Base-by-base conservation (phyloP, 352 stramenopile genomes). In the Pythium sp. region DNA sequence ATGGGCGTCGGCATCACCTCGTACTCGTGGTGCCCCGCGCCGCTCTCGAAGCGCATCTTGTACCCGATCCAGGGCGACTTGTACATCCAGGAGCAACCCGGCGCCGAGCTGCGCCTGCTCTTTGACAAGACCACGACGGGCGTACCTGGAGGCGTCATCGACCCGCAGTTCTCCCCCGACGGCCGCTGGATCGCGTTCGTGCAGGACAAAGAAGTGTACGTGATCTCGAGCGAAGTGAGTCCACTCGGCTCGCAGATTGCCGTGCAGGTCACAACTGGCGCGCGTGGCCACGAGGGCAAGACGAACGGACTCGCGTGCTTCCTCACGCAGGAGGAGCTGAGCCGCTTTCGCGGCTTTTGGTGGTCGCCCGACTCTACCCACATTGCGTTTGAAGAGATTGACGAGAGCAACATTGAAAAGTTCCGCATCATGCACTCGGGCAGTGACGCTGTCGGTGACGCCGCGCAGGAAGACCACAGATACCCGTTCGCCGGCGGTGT, bases 221-320 rank as follows among this genome's bases (percentile, higher is more conserved):
- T 98, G 11, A 77, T 97, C 26, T 65, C 82, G 18, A 92, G 82
- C 62, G 78, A 79, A 41, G 73, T 86, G 7, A 55, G 58, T 4
- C 47, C 73, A 20, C 55, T 69, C 8, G 73, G 77, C 1, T 65
- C 78, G n/a, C 80, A 84, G 54, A 68, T 73, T 32, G 83, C 86
- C 0, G 71, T 86, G 18, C 86, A 95, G 65, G 72, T 97, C 68
- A 96, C 87, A 2, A 81, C 71, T 1, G 92, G 91, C 20, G 93
- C 90, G 22, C 73, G 89, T 62, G 81, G 74, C 55, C 62, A 84
- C 28, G 77, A 79, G 8, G 89, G 90, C 30, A 86, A 90, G 54
- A 97, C 86, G 28, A 95, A 99, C 77, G 97, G 97, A 2, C 69
- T 99, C 14, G 97, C 97, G n/a, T 98, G 98, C 77, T 99, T 98